Evolutionary conservation across 805 yeast genomes (phyloP), one percentile per base, ranked within the genome.

Genomic region (Cyberlindnera mycetangii): DNA sequence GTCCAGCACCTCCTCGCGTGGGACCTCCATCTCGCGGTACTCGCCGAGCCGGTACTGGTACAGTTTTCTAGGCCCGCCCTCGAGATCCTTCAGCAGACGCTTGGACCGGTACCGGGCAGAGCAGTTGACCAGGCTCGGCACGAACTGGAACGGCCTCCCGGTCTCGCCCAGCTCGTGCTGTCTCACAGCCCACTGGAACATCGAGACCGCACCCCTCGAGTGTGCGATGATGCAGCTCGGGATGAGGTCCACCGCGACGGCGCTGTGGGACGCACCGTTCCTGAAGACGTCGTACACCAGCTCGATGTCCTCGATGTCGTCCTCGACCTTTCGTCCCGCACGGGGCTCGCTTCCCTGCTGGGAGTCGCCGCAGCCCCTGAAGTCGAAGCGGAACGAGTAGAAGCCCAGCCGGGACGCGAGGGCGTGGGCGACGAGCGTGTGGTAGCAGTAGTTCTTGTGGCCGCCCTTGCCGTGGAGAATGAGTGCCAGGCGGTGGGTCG

Each of bases 391-490:
- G 39, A 88, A 71, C 4, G 84, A 76, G 58, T 72, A 79, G 44
- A 79, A 68, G 0, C 95, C 95, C 47, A 75, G 60, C 14, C 74
- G 73, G 2, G 66, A 59, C 0, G 89, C 81, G 43, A 90, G 61
- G 20, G 64, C 65, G 21, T 75, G 74, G 0, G 95, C 90, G 35
- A 88, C 62, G 14, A 66, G 54, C 20, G 76, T 75, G 51, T 84
- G 89, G 62, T 84, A 89, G 47, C 87, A 79, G 60, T 87, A 84
- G 67, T 85, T 78, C 52, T 88, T 78, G 60, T 90, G 95, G 0
- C 96, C 95, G 1, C 82, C 90, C 49, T 78, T 84, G 1, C 97
- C 97, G 61, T 90, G 97, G n/a, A 80, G 52, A 15, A 89, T 58
- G 6, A 89, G 59, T 0, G 83, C 88, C 32, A 76, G 69, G 47